These are phyloP conservation scores for Paecilomyces dactylethromorphus DNA, from an alignment of 2,329 filamentous ascomycete species.

Conservation along the genomic window DNA sequence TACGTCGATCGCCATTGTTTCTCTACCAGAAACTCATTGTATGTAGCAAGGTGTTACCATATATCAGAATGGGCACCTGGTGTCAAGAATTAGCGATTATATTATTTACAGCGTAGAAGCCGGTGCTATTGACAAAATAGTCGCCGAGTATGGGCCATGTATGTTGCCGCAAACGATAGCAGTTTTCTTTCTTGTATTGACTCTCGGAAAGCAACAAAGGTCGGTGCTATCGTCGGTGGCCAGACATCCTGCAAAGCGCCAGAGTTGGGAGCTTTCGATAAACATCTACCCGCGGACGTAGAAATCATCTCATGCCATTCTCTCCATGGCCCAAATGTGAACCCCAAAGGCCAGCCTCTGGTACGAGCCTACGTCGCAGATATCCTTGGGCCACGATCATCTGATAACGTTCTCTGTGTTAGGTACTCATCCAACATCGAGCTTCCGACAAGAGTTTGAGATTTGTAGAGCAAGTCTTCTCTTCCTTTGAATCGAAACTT, in stretches of 20 bases:
- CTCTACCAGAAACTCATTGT: conserved; percentile 29
- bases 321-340: conserved; percentile 85
- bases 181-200: conserved; percentile 14
- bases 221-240: conserved; percentile 90
- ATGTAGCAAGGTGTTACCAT: conserved; percentile 79
- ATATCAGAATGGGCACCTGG: conserved; percentile 86
- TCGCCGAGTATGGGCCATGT: conserved; percentile 88
- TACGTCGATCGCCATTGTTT: conserved; percentile 51
- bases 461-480: conserved; percentile 74
- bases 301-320: conserved; percentile 96
- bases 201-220: conserved; percentile 68
- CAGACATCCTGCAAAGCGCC: conserved; percentile 98
- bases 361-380: conserved; percentile 44
- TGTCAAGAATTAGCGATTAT: conserved; percentile 94
- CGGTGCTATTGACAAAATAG: conserved; percentile 78
- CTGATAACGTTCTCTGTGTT: conserved; percentile 8
- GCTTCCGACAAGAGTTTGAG: conserved; percentile 68
- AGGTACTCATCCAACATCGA: conserved; percentile 85
- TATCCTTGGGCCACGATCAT: conserved; percentile 2
- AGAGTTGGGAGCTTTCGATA: conserved; percentile 89
- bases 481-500: conserved; percentile 76
- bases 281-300: conserved; percentile 78
- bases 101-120: conserved; percentile 99
- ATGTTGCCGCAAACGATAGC: conserved; percentile 38
- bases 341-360: conserved; percentile 81